Percentiles rank a stretch among this genome's conserved stretches.
Evolutionary conservation across 2,329 filamentous ascomycete species (phyloP).

Genomic region (Pseudogymnoascus sp.): DNA sequence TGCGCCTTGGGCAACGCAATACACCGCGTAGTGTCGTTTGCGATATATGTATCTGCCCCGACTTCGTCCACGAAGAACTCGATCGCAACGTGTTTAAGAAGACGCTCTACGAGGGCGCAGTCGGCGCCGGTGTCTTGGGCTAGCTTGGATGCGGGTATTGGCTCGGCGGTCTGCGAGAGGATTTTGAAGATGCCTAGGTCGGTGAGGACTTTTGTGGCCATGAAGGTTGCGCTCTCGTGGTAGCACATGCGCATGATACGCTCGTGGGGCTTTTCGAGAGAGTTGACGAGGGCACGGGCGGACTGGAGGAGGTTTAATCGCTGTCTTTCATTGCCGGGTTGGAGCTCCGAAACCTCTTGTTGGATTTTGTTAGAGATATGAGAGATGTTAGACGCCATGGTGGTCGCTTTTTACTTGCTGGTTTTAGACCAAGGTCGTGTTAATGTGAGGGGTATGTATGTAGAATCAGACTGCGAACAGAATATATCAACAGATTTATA

Average conservation of each 20-base stretch:
- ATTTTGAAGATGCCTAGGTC: slow-evolving; percentile 5
- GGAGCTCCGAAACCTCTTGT: not conserved
- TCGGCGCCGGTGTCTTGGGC: slow-evolving; percentile 4
- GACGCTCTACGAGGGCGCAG: slow-evolving; percentile 4
- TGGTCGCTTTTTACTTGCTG: not conserved
- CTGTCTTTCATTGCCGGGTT: not conserved
- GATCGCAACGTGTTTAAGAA: slow-evolving; percentile 3
- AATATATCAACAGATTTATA: not conserved
- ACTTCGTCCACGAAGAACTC: slow-evolving; percentile 6
- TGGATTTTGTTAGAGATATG: not conserved
- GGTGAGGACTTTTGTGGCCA: not conserved
- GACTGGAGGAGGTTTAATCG: not conserved
- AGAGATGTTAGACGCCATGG: not conserved
- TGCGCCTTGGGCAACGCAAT: not conserved
- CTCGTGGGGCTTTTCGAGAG: slow-evolving; percentile 5
- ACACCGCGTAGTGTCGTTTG: slow-evolving; percentile 4
- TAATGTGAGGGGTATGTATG: not conserved
- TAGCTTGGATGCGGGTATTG: not conserved
- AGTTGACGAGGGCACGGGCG: slow-evolving; percentile 5
- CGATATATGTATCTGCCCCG: not conserved
- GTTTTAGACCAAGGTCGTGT: not conserved
- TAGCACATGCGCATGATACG: slow-evolving; percentile 9
- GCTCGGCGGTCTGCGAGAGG: not conserved
- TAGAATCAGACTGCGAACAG: not conserved
- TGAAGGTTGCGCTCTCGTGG: slow-evolving; percentile 1